These are phyloP conservation scores for Ceriops tagal DNA, from an alignment of 345 rosid species.

Conservation along the genomic window DNA sequence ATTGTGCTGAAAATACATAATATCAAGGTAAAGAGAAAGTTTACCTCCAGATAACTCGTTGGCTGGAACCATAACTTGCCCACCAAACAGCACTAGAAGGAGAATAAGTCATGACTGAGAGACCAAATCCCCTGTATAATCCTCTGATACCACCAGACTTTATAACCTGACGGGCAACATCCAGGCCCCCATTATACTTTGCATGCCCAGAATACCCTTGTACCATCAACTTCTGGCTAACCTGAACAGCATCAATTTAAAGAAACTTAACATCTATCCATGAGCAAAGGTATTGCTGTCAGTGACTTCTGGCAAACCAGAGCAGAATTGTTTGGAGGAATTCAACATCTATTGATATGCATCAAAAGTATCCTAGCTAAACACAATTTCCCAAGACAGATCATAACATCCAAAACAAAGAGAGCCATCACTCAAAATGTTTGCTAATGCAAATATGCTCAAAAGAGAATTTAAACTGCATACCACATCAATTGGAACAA, in stretches of 20 bases:
- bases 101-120: conserved; percentile 88
- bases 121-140: conserved; percentile 89
- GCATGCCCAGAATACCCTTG: conserved; percentile 96
- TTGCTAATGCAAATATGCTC: neutral
- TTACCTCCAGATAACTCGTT: conserved; percentile 93
- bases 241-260: conserved; percentile 39
- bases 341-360: too few relatives aligned
- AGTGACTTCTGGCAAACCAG: too few relatives aligned
- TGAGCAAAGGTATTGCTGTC: too few relatives aligned
- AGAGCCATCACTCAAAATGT: neutral
- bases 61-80: conserved; percentile 98
- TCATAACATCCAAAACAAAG: neutral
- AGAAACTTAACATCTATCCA: conserved; percentile 6
- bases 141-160: conserved; percentile 81
- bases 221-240: conserved; percentile 97
- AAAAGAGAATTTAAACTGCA: conserved; percentile 18
- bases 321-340: too few relatives aligned
- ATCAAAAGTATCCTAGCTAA: too few relatives aligned
- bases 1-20: neutral
- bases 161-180: conserved; percentile 78
- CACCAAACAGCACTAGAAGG: conserved; percentile 99
- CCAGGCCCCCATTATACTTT: conserved; percentile 81
- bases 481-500: conserved; percentile 96
- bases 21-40: conserved; percentile 7
- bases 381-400: too few relatives aligned